Conservation (phyloP, 2,329 filamentous ascomycete species). For the Cladosporium sphaerospermum region DNA sequence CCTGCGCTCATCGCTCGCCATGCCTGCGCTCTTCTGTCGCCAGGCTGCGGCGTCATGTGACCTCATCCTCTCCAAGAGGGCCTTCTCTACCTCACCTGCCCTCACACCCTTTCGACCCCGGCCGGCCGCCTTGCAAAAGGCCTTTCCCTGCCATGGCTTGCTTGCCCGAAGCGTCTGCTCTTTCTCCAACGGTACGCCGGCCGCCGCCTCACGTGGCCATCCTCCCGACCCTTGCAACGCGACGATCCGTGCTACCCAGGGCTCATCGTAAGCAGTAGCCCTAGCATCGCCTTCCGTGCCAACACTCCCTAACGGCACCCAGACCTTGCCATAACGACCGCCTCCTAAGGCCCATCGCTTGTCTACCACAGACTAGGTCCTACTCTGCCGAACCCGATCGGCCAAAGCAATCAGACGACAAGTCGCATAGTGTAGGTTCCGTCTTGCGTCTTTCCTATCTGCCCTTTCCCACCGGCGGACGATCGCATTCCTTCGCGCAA, state of each 20-base stretch:
- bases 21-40: conserved; percentile 7
- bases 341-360: background rate
- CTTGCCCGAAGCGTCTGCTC: no score
- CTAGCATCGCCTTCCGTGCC: background rate
- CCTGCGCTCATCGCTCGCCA: background rate
- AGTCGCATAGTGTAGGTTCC: background rate
- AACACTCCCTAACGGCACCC: background rate
- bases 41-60: conserved; percentile 9
- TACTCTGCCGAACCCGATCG: conserved; percentile 4
- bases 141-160: no score
- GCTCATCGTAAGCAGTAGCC: background rate
- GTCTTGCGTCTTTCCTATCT: background rate
- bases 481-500: background rate
- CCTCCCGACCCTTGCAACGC: background rate
- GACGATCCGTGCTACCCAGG: background rate
- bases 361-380: background rate
- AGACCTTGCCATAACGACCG: background rate
- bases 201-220: background rate
- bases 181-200: no score
- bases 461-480: background rate
- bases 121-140: no score
- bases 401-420: background rate
- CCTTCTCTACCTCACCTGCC: no score
- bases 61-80: background rate
- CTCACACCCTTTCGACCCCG: no score